Evolutionary conservation across 176 grass and related monocot species (phyloP), one percentile per base, ranked within the genome.

Genomic region (Musa schizocarpa): DNA sequence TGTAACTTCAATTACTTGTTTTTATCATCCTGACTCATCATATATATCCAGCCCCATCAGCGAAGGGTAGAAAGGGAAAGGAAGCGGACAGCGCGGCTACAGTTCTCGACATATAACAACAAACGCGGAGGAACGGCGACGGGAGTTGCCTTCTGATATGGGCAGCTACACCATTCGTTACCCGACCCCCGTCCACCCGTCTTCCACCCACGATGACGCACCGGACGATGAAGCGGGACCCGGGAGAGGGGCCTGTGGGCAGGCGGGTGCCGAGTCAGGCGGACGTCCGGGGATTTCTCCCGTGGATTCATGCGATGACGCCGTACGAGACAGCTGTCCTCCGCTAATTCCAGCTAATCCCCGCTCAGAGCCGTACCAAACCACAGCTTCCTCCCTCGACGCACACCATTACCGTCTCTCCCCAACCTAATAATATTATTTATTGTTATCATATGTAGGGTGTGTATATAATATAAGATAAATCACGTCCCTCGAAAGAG

Each of bases 331-430:
- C 75, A 77, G 75, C 62, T 77, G 75, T 65, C 49, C 50, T 65
- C 49, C 75, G 61, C 75, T 77, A 77, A 77, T 77, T 66, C 75
- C 75, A 77, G 75, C 75, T 77, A 27, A 77, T 34, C 61, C 13
- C 19, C 4, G 17, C 43, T 65, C 57, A 49, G 73, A 48, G 73
- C 73, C 73, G 73, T 75, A 75, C 73, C 54, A 61, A 48, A 53
- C 1, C 24, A 50, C 48, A 48, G 26, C 27, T 16, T 24, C 19
- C 5, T 10, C 52, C 21, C 10, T 52, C 71, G 65, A 34, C 3
- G 2, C 25, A 14, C 65, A 13, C 34, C 34, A 43, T 43, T 43
- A 43, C 34, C 34, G 34, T 6, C 34, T 43, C 34, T 0, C 29
- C 34, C 34, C 0, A 43, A 43, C 34, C 34, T 43, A 43, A 43